Percentiles rank a stretch among this genome's conserved stretches.
phyloP scores from a whole-genome alignment of 768 basidiomycete species.

The Grammothele lineata region DNA sequence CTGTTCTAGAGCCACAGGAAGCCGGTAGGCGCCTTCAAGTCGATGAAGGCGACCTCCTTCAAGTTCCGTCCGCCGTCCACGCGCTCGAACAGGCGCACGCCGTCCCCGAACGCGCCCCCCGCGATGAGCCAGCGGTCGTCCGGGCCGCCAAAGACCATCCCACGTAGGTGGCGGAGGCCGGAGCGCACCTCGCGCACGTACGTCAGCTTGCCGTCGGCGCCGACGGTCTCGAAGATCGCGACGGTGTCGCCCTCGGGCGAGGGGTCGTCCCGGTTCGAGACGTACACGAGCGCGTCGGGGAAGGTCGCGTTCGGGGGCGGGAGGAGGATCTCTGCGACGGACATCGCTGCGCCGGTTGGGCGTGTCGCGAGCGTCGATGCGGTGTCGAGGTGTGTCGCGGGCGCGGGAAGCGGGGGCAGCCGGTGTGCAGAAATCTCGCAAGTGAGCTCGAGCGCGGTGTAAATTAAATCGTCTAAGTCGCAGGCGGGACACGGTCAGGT shows the following conservation, averaged over 20 bases:
- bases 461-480: conserved; percentile 52
- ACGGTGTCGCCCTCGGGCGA: conserved; percentile 68
- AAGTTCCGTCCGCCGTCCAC: conserved; percentile 54
- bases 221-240: conserved; percentile 57
- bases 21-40: conserved; percentile 35
- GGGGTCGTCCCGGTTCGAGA: conserved; percentile 74
- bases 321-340: conserved; percentile 67
- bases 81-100: conserved; percentile 69
- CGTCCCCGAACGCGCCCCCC: conserved; percentile 60
- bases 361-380: conserved; percentile 41
- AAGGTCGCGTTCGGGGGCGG: conserved; percentile 48
- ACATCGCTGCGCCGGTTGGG: conserved; percentile 39
- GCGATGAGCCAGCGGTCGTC: conserved; percentile 59
- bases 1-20: conserved; percentile 35
- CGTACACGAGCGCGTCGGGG: conserved; percentile 58
- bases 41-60: conserved; percentile 41
- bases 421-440: conserved; percentile 54
- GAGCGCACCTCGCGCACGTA: conserved; percentile 62
- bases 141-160: conserved; percentile 60
- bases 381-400: conserved; percentile 35
- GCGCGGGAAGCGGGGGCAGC: conserved; percentile 39
- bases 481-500: too few relatives aligned
- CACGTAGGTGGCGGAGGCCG: conserved; percentile 66
- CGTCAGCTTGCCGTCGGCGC: conserved; percentile 37
- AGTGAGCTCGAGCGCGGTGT: conserved; percentile 64